phyloP scores from a whole-genome alignment of 164 flowering plant genomes.

The Protea cynaroides region DNA sequence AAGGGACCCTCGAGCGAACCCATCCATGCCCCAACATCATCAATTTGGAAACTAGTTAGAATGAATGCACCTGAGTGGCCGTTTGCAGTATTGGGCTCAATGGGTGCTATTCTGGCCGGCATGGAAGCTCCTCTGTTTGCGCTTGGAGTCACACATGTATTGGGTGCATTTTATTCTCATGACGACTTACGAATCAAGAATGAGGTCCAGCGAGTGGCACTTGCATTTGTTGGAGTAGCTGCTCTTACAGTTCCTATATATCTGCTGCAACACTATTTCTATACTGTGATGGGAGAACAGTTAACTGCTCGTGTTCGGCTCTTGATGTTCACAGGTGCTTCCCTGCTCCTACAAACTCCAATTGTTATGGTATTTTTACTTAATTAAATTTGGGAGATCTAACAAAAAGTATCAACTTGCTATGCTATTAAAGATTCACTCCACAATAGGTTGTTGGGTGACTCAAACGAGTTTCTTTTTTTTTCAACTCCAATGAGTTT shows the following conservation, averaged over 20 bases:
- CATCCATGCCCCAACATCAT: slow-evolving; percentile 24
- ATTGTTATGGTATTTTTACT: neutral
- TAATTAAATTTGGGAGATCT: neutral
- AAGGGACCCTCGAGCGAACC: slow-evolving; percentile 1
- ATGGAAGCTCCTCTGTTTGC: slow-evolving; percentile 67
- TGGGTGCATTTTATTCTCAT: slow-evolving; percentile 49
- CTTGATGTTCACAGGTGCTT: slow-evolving; percentile 67
- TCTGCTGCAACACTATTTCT: slow-evolving; percentile 64
- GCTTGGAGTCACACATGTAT: slow-evolving; percentile 48
- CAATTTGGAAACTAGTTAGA: slow-evolving; percentile 45
- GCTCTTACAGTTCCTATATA: slow-evolving; percentile 44
- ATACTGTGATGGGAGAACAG: slow-evolving; percentile 68
- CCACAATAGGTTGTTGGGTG: too few species aligned
- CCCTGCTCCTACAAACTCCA: slow-evolving; percentile 3
- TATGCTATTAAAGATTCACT: too few species aligned
- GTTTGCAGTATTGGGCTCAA: slow-evolving; percentile 55
- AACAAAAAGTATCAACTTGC: neutral
- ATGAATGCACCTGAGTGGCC: slow-evolving; percentile 72
- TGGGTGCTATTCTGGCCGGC: slow-evolving; percentile 69
- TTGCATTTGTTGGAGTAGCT: slow-evolving; percentile 53
- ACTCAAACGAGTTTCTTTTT: too few species aligned
- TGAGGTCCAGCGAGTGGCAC: slow-evolving; percentile 39
- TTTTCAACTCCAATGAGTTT: too few species aligned
- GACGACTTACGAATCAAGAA: slow-evolving; percentile 32
- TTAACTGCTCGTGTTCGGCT: slow-evolving; percentile 63